Base-by-base conservation (phyloP, 1,284 basidiomycete genomes). In the Tilletia walkeri region DNA sequence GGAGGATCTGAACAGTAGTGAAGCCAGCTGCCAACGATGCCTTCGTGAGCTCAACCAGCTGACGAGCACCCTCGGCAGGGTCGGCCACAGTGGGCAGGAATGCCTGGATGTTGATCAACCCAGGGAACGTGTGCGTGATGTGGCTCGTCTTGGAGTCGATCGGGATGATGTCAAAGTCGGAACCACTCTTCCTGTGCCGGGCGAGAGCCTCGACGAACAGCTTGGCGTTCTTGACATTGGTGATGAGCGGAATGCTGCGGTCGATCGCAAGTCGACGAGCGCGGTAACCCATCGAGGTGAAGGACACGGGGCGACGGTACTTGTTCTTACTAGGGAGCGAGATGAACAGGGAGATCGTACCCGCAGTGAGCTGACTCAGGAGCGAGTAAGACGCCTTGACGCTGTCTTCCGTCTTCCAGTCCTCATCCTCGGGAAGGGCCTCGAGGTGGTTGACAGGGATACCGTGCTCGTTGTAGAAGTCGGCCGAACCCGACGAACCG, bases 251-350 rank as follows among this genome's bases (percentile, higher is more conserved):
- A 49, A 99, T 91, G 45, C 94, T 95, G 81, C 95, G 97, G 85
- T 99, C 95, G 75, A 99, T 95, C n/a, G 96, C 95, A 92, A 98
- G 95, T 76, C 95, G 92, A 84, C 96, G 92, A 41, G 94, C 95
- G 74, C 90, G 90, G 85, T 99, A 99, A 12, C 95, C 96, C 85
- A 96, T 95, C 84, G 94, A 97, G 69, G 94, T 90, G 84, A 98
- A 99, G 84, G 91, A 95, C 16, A 94, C 95, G 9, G 95, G 95
- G 63, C 96, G 92, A 74, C 96, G 92, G 85, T 94, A 99, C 83
- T 95, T 90, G 85, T 99, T 99, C 87, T 94, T 97, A 61, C 94
- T 98, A 1, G 96, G 96, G 78, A 99, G 86, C 85, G 98, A 98
- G 89, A 99, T 97, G 86, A 98, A 99, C 88, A 99, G 92, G 85